Base-by-base conservation (phyloP, 495 filamentous ascomycete species). In the Xylaria cubensis region DNA sequence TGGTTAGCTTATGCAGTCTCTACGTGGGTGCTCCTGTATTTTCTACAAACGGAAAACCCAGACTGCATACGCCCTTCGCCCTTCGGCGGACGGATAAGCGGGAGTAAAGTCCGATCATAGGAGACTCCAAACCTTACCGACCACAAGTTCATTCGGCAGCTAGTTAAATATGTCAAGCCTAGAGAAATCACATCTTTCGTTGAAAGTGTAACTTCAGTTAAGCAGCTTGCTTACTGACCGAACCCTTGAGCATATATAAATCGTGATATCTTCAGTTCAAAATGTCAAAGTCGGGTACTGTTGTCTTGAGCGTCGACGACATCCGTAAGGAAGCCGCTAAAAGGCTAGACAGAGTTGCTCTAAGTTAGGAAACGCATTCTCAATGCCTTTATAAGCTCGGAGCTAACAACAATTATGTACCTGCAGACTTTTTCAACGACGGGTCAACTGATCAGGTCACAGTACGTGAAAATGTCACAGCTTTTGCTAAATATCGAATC, bases 401-500 rank as follows among this genome's bases (percentile, higher is more conserved):
- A 67, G n/a, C 32, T 44, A 36, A 26, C 63, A 36, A 26, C 63
- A 7, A 41, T 6, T 12, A 41, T 53, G 26, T 19, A 0, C 44
- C 15, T 63, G 4, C 55, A 86, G 84, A 85, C 26, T 86, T 85
- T 74, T 86, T 75, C 82, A 85, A 86, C 63, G 83, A 80, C 39
- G 84, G 84, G 36, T 83, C 84, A 26, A 85, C 82, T 21, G 76
- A 82, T 39, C 83, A 86, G 75, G 69, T 81, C 63, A 87, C 84
- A 2, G 71, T 87, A 24, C 74, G 65, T 15, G 73, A 75, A 34
- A 75, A 75, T 34, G 26, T 32, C 17, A 74, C 80, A 6, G 84
- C 84, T 13, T 87, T 77, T 68, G 75, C 79, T 66, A 81, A 81
- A 29, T 89, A 88, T 69, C 81, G 81, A 39, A 82, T 89, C 64